Evolutionary conservation across 805 yeast species (phyloP), one percentile per base, ranked within the genome.

Genomic region (Kregervanrija fluxuum): DNA sequence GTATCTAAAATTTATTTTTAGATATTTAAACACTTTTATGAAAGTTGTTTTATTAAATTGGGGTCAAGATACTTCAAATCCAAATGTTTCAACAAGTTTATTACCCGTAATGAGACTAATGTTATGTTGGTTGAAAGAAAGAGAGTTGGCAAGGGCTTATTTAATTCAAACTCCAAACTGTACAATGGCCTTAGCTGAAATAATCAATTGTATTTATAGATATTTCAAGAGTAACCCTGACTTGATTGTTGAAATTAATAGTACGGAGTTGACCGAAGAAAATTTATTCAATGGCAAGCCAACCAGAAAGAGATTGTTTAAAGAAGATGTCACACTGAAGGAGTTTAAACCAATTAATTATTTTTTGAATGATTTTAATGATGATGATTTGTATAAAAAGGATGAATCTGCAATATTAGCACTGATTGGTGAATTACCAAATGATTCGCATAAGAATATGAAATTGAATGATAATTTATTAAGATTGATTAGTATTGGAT

Each of bases 291-390:
- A 44, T 39, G 5, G 44, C 38, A 45, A 68, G 41, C 83, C 84
- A 12, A 50, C 56, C 8, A 69, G 91, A 59, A 54, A 59, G 2
- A 74, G 78, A 45, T 74, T 73, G 43, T 83, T 82, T 55, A 62
- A 67, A 38, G 91, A 85, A 54, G 93, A 84, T 62, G 77, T 82
- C 11, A 61, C 69, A 16, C 65, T 79, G 50, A 77, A 75, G 47
- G 89, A 81, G 48, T 82, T 79, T 54, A 64, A 68, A 30, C 74
- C 82, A 4, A 66, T 84, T 13, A 73, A 72, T 17, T 71, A 66
- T 49, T 72, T 70, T 42, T 68, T 82, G 44, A 71, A 70, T 42
- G 90, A 82, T 56, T 83, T 82, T 51, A 68, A 80, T 50, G 89
- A 83, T 53, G 66, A 64, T 30, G 65, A 64, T 39, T 61, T 77